Conservation (phyloP, 2,329 filamentous ascomycete genomes). For the Trichoderma oligosporum region DNA sequence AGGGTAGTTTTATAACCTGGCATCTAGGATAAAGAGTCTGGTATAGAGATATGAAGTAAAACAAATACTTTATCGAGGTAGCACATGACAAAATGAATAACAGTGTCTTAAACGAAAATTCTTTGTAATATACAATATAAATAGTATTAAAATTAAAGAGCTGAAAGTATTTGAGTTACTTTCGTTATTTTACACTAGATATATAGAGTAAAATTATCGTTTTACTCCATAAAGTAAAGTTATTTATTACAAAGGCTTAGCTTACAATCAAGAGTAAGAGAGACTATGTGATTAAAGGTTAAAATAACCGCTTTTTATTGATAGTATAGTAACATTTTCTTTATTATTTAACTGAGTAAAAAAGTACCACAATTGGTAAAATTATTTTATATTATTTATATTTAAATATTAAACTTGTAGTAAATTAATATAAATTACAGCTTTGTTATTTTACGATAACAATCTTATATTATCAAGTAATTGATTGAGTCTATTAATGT, state of each 20-base stretch:
- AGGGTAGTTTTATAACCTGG: background rate
- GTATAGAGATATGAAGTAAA: background rate
- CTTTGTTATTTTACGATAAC: too few relatives aligned
- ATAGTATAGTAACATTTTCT: too few relatives aligned
- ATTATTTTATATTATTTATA: background rate
- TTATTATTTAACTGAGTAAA: too few relatives aligned
- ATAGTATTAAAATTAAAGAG: background rate
- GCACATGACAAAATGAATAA: too few relatives aligned
- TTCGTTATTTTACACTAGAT: background rate
- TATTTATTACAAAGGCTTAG: background rate
- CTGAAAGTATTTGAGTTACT: background rate
- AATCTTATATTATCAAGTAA: too few relatives aligned
- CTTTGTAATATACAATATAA: background rate
- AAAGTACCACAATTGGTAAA: background rate
- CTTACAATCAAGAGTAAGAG: background rate
- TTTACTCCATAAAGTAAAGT: background rate
- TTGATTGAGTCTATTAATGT: too few relatives aligned
- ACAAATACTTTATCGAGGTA: background rate
- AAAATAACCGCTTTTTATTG: background rate
- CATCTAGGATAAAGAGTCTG: background rate
- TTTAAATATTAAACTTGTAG: background rate
- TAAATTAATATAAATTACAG: too few relatives aligned
- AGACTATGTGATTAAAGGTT: background rate
- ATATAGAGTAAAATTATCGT: too few relatives aligned
- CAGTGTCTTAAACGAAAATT: too few relatives aligned